These are phyloP conservation scores for Cercospora sesami DNA, from an alignment of 2,329 filamentous ascomycete species.

Conservation along the genomic window DNA sequence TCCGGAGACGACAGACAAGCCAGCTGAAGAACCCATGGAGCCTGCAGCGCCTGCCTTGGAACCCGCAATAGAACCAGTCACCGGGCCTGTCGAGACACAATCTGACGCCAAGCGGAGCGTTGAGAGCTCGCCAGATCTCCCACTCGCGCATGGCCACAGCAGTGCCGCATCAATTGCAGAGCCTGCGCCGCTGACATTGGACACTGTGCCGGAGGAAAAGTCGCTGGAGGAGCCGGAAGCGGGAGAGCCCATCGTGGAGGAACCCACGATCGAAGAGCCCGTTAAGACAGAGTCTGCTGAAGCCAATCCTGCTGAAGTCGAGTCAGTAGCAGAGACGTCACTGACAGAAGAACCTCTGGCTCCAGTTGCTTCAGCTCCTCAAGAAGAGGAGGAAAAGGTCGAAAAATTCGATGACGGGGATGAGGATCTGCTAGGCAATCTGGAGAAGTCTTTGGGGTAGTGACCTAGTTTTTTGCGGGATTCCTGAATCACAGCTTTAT, in stretches of 20 bases:
- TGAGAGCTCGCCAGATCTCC: constrained; percentile 47
- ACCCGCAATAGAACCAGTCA: not conserved
- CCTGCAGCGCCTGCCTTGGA: not conserved
- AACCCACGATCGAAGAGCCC: not conserved
- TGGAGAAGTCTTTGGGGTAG: constrained; percentile 29
- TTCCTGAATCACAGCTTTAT: not conserved
- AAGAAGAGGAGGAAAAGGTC: constrained; percentile 7
- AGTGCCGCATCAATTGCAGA: constrained; percentile 39
- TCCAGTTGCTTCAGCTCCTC: constrained; percentile 3
- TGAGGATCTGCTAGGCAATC: constrained; percentile 35
- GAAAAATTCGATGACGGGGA: constrained; percentile 31
- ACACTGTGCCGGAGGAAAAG: constrained; percentile 7
- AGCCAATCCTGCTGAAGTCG: not conserved
- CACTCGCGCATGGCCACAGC: constrained; percentile 44
- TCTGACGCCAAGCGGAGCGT: constrained; percentile 30
- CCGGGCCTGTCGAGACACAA: not conserved
- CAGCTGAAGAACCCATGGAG: not conserved
- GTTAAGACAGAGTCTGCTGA: not conserved
- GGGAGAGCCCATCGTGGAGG: not conserved
- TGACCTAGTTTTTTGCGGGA: not conserved
- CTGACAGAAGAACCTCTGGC: not conserved
- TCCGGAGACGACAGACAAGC: not conserved
- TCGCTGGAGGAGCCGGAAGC: constrained; percentile 1
- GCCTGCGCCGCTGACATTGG: constrained; percentile 19
- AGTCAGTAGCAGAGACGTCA: not conserved